phyloP scores from a whole-genome alignment of 192 early-diverging fungal genomes.

The Phlyctochytrium planicorne region DNA sequence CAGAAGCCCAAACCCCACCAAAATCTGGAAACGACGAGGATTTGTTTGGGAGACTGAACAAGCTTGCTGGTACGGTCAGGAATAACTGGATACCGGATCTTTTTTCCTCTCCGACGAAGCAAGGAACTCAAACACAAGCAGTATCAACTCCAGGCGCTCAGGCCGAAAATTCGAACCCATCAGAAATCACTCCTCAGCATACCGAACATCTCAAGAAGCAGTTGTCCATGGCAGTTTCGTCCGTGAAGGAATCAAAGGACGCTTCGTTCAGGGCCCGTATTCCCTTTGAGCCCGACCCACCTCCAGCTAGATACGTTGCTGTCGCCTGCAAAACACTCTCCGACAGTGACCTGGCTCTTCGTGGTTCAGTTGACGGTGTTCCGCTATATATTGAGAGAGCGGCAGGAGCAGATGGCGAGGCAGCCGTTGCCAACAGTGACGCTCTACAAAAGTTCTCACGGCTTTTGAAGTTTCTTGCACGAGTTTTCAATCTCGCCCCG shows the following conservation, averaged over 20 bases:
- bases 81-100: not conserved
- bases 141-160: not conserved
- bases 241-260: slow-evolving; percentile 31
- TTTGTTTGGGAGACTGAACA: not conserved
- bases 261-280: slow-evolving; percentile 39
- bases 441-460: slow-evolving; percentile 33
- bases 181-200: slow-evolving; percentile 29
- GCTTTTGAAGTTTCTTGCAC: slow-evolving; percentile 31
- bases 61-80: not conserved
- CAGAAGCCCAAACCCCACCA: not conserved
- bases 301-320: slow-evolving; percentile 1
- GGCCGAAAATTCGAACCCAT: too few species aligned
- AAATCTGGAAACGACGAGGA: not conserved
- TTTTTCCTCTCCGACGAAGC: not conserved
- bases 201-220: slow-evolving; percentile 37
- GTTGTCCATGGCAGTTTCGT: slow-evolving; percentile 34
- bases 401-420: slow-evolving; percentile 6
- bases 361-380: slow-evolving; percentile 14
- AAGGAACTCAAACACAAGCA: not conserved
- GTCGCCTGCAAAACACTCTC: slow-evolving; percentile 30
- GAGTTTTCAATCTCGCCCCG: slow-evolving; percentile 64
- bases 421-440: not conserved
- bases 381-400: slow-evolving; percentile 42
- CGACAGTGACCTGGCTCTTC: slow-evolving; percentile 41
- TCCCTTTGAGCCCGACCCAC: slow-evolving; percentile 32